Evolutionary conservation across 805 yeast species (phyloP).

Genomic region (Candida sakaeoensis): DNA sequence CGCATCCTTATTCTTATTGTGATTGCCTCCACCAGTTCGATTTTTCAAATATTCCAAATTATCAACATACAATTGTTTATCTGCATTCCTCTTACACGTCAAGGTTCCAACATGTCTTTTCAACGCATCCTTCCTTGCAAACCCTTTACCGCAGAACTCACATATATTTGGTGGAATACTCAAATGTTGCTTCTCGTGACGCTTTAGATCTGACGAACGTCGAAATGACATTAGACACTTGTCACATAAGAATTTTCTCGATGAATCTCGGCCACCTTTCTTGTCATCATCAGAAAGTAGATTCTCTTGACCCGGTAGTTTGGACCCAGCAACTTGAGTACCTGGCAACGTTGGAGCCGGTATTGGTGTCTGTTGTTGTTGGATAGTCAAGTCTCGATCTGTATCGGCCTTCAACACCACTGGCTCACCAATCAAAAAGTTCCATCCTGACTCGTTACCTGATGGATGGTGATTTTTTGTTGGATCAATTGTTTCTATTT

Average conservation of each 20-base stretch:
- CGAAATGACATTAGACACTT: conserved; percentile 63
- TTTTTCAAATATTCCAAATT: conserved; percentile 26
- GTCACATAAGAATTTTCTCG: conserved; percentile 50
- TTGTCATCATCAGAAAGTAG: conserved; percentile 7
- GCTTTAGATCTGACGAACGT: conserved; percentile 63
- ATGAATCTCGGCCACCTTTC: neutral
- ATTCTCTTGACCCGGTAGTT: conserved; percentile 3
- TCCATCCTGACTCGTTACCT: conserved; percentile 27
- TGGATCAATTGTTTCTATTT: conserved; percentile 3
- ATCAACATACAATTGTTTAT: conserved; percentile 39
- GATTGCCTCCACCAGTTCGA: neutral
- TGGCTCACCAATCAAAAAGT: conserved; percentile 25
- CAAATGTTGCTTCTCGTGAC: conserved; percentile 74
- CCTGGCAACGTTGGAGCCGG: neutral
- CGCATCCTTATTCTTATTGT: neutral
- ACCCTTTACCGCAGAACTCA: conserved; percentile 73
- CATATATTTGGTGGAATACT: conserved; percentile 73
- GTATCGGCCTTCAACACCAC: conserved; percentile 8
- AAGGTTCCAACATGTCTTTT: conserved; percentile 72
- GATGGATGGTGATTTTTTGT: conserved; percentile 12
- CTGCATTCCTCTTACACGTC: conserved; percentile 71
- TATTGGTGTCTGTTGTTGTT: neutral
- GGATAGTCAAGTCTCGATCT: neutral
- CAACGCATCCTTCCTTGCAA: conserved; percentile 79
- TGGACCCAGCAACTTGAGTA: no score